A percentile compares a stretch with the other conserved stretches of the same genome.
phyloP scores from a whole-genome alignment of 2,329 filamentous ascomycete species.

The Paramyrothecium roridum region DNA sequence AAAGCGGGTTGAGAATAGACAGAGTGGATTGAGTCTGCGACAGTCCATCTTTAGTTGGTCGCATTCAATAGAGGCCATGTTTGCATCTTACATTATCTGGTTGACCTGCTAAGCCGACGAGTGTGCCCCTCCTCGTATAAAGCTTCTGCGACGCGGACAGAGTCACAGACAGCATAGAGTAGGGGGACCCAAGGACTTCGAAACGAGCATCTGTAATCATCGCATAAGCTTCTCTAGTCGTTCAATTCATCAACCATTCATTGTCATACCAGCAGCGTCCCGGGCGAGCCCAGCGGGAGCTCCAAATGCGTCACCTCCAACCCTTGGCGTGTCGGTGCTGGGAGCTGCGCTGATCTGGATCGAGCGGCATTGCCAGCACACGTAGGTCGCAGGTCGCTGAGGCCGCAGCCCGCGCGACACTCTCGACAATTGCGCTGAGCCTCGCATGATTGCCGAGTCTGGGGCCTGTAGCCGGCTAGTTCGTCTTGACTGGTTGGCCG shows the following conservation, averaged over 20 bases:
- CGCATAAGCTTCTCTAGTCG: constrained; percentile 9
- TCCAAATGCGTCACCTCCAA: constrained; percentile 54
- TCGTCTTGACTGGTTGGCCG: constrained; percentile 4
- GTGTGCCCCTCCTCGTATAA: constrained; percentile 85
- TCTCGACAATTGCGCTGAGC: constrained; percentile 35
- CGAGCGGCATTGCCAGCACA: constrained; percentile 54
- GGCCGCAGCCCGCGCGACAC: constrained; percentile 27
- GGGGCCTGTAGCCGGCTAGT: constrained; percentile 9
- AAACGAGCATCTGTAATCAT: constrained; percentile 78
- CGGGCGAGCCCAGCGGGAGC: constrained; percentile 38
- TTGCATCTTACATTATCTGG: constrained; percentile 70
- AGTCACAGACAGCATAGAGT: constrained; percentile 89
- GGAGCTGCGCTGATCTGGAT: constrained; percentile 63
- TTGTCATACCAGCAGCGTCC: constrained; percentile 47
- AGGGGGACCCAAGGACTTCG: constrained; percentile 86
- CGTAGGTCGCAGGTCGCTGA: constrained; percentile 26
- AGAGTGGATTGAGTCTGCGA: constrained; percentile 80
- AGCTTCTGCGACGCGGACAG: constrained; percentile 91
- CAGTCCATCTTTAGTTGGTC: not conserved
- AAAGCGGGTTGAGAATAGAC: constrained; percentile 79
- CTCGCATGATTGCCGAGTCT: constrained; percentile 34
- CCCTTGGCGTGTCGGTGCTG: constrained; percentile 49
- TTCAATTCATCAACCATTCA: constrained; percentile 1
- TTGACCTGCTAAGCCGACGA: constrained; percentile 87
- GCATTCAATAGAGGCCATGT: not conserved